phyloP scores from a whole-genome alignment of 345 rosid species.

The Populus alba region DNA sequence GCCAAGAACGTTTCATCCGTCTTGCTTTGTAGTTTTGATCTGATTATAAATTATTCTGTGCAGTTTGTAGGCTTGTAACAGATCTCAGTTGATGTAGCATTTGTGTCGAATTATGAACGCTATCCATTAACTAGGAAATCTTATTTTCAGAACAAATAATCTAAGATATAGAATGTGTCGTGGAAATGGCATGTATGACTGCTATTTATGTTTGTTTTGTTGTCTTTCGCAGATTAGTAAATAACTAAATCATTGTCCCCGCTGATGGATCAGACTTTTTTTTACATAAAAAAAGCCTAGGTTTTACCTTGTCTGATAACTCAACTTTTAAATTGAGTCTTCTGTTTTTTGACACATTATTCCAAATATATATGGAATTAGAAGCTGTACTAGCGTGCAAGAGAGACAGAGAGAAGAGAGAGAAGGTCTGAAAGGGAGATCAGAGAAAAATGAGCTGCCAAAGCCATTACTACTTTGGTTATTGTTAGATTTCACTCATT shows the following conservation, averaged over 20 bases:
- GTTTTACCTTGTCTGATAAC: too few relatives aligned
- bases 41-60: constrained; percentile 5
- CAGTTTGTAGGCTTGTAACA: constrained; percentile 32
- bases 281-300: too few relatives aligned
- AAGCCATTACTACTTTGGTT: too few relatives aligned
- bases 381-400: too few relatives aligned
- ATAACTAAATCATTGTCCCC: neutral
- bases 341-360: too few relatives aligned
- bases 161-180: constrained; percentile 9
- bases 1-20: neutral
- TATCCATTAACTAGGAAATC: constrained; percentile 15
- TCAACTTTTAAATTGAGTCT: too few relatives aligned
- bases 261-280: neutral
- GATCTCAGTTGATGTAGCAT: constrained; percentile 3
- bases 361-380: too few relatives aligned
- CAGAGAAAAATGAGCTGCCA: too few relatives aligned
- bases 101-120: constrained; percentile 14
- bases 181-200: neutral
- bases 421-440: too few relatives aligned
- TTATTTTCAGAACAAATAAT: constrained; percentile 21
- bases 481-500: too few relatives aligned
- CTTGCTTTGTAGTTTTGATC: constrained; percentile 12
- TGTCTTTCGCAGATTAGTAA: neutral
- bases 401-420: too few relatives aligned
- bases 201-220: neutral